Base-by-base conservation (phyloP, 306 rosid species). In the Quercus mongolica region DNA sequence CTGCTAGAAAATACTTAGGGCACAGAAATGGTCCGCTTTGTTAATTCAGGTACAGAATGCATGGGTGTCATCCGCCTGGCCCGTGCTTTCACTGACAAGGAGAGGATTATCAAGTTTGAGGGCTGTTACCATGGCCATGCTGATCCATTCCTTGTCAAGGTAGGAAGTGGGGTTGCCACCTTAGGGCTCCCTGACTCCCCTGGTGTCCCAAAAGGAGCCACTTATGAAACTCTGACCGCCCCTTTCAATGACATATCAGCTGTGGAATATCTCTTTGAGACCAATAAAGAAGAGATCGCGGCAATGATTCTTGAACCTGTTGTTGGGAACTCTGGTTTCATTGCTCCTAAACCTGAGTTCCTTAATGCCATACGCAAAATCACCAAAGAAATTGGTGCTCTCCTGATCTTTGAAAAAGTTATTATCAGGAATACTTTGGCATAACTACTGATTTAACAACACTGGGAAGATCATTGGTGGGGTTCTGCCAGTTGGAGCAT, bases 41-140 rank as follows among this genome's bases (percentile, higher is more conserved):
- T 95, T 14, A 95, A 95, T 83, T 95, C 99, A 0, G 99, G 99
- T 20, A 95, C 98, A 1, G 99, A 95, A 12, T 95, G 99, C 80
- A 91, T 95, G 98, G 96, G 94, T 19, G 93, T 91, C 35, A 96
- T 93, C 78, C 98, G 98, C 11, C 83, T 93, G 26, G 92, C 94
- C 19, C 97, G 97, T 44, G 99, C 99, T 70, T 95, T 35, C 83
- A 93, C 99, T 0, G 83, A 96, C 6, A 89, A 69, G 71, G 87
- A 81, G 75, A 95, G 93, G 84, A 78, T 95, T 73, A 89, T 93
- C 79, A 95, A 95, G 88, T 90, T 95, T 73, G 99, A 93, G 86
- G 98, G 99, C 18, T 95, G 99, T 85, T 93, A 95, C 84, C 99
- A 95, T 69, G 99, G 99, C 61, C 99, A 95, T 73, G 99, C 98